Percentiles rank a stretch among this genome's conserved stretches.
Evolutionary conservation across 768 basidiomycete genomes (phyloP).

Genomic region (Russula compacta): DNA sequence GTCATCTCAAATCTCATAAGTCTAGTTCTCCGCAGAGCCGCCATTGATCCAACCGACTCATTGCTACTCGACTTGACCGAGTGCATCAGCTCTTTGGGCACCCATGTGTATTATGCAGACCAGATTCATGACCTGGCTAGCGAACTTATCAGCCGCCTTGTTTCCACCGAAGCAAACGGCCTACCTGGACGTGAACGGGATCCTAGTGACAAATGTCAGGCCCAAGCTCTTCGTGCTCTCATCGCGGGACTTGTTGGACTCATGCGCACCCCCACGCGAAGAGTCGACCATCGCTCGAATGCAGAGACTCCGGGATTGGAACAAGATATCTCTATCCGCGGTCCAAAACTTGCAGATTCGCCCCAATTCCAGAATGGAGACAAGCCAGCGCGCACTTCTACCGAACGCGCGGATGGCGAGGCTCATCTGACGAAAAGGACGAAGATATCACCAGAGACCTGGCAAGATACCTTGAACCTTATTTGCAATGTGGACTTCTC

Average conservation of each 20-base stretch:
- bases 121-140: constrained; percentile 89
- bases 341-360: background rate
- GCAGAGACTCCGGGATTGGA: constrained; percentile 9
- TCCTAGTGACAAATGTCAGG: constrained; percentile 37
- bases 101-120: constrained; percentile 92
- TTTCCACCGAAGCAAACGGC: constrained; percentile 60
- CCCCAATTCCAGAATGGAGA: background rate
- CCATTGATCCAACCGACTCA: constrained; percentile 50
- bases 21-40: constrained; percentile 61
- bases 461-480: constrained; percentile 84
- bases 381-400: constrained; percentile 6
- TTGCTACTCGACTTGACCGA: constrained; percentile 61
- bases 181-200: constrained; percentile 34
- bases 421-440: constrained; percentile 47
- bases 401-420: constrained; percentile 21
- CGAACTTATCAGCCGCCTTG: constrained; percentile 69
- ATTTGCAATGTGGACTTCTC: constrained; percentile 70
- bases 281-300: background rate
- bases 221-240: constrained; percentile 61
- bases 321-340: constrained; percentile 12
- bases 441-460: constrained; percentile 69
- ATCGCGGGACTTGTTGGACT: constrained; percentile 64
- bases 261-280: constrained; percentile 43
- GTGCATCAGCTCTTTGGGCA: constrained; percentile 75
- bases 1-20: constrained; percentile 71